phyloP scores from a whole-genome alignment of 2,329 filamentous ascomycete genomes.

The Fusarium secorum region DNA sequence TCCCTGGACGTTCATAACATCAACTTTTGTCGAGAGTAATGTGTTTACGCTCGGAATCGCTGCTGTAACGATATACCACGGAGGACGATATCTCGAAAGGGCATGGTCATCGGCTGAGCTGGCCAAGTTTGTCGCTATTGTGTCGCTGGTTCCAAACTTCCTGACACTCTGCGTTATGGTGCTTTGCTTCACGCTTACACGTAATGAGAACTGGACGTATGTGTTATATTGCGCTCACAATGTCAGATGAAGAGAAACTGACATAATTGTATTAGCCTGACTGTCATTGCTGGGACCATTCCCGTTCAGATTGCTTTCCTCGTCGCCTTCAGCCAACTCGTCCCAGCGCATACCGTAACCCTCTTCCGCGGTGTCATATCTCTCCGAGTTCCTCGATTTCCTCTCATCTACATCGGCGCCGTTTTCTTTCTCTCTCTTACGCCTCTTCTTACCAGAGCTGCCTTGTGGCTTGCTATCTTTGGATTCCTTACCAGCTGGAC shows the following conservation, averaged over 20 bases:
- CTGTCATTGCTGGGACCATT: constrained; percentile 86
- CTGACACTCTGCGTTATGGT: constrained; percentile 77
- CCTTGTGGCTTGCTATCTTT: constrained; percentile 79
- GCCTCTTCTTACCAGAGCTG: constrained; percentile 70
- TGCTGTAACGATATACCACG: constrained; percentile 83
- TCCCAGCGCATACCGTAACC: constrained; percentile 95
- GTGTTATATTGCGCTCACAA: constrained; percentile 44
- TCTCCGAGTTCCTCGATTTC: constrained; percentile 79
- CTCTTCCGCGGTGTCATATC: constrained; percentile 89
- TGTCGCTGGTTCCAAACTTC: constrained; percentile 81
- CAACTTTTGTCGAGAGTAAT: constrained; percentile 91
- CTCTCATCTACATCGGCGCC: constrained; percentile 76
- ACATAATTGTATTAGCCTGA: constrained; percentile 61
- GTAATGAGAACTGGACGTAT: constrained; percentile 73
- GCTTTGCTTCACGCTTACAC: constrained; percentile 74
- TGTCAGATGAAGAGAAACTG: not conserved
- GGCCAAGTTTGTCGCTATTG: constrained; percentile 84
- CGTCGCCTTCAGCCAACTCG: constrained; percentile 95
- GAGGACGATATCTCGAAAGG: constrained; percentile 92
- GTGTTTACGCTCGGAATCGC: constrained; percentile 84
- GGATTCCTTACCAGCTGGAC: constrained; percentile 92
- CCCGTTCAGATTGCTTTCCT: constrained; percentile 92
- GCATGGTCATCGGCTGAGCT: constrained; percentile 95
- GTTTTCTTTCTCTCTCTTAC: constrained; percentile 71
- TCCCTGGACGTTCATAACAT: constrained; percentile 90